phyloP scores from a whole-genome alignment of 75 land plant genomes.

The Sequoiadendron giganteum region DNA sequence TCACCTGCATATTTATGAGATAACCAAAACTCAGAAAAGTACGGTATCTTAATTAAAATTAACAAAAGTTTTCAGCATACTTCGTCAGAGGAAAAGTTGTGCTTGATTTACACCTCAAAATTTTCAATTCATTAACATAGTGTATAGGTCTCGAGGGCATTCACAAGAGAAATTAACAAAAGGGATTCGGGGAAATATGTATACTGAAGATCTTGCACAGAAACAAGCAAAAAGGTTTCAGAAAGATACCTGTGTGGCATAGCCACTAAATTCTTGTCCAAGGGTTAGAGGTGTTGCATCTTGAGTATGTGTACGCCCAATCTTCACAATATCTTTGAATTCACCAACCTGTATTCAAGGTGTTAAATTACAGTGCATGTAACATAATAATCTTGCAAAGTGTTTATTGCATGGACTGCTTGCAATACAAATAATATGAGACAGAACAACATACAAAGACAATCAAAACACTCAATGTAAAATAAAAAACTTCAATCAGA shows the following conservation, averaged over 20 bases:
- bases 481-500: background rate
- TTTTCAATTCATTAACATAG: background rate
- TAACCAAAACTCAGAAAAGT: background rate
- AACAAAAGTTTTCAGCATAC: background rate
- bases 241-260: slow-evolving; percentile 73
- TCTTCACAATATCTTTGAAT: slow-evolving; percentile 90
- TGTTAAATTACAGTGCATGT: background rate
- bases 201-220: background rate
- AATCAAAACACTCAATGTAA: background rate
- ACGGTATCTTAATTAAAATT: background rate
- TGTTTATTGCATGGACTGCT: background rate
- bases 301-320: slow-evolving; percentile 97
- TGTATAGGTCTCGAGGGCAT: background rate
- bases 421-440: background rate
- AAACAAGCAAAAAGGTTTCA: background rate
- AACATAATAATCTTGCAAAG: background rate
- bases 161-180: background rate
- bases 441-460: background rate
- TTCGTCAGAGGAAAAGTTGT: background rate
- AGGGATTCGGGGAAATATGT: background rate
- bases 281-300: slow-evolving; percentile 98
- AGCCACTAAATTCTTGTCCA: slow-evolving; percentile 97
- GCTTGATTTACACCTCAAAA: background rate
- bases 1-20: slow-evolving; percentile 49
- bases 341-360: slow-evolving; percentile 49